These are phyloP conservation scores for Saccharomycopsis javanensis DNA, from an alignment of 805 yeast genomes.

Conservation along the genomic window DNA sequence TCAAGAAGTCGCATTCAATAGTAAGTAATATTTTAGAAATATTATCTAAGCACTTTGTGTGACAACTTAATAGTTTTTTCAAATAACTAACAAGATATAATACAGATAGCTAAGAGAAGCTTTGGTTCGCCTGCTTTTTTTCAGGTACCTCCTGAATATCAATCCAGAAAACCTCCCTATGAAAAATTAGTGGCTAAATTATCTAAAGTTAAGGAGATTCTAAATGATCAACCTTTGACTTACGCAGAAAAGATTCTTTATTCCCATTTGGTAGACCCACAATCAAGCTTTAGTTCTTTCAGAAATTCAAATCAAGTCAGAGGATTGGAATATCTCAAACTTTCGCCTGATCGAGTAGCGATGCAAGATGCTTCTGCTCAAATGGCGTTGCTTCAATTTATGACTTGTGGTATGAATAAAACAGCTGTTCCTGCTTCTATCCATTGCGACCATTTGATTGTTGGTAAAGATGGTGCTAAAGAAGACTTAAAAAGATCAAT, in stretches of 20 bases:
- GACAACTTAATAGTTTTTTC: too few species aligned
- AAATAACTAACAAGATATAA: not conserved
- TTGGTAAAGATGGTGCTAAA: conserved; percentile 87
- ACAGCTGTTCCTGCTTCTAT: conserved; percentile 94
- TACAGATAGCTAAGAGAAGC: not conserved
- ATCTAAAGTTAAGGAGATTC: conserved; percentile 49
- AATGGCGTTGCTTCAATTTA: conserved; percentile 94
- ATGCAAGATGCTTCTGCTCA: conserved; percentile 99
- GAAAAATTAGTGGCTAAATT: conserved; percentile 60
- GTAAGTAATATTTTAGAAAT: not conserved
- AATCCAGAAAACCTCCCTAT: conserved; percentile 81
- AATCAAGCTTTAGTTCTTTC: conserved; percentile 23
- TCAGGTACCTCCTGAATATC: conserved; percentile 47
- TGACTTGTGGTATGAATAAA: conserved; percentile 87
- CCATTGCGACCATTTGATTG: conserved; percentile 96
- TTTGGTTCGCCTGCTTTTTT: not conserved
- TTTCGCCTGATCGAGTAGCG: conserved; percentile 96
- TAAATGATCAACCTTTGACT: conserved; percentile 70
- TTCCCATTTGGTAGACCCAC: conserved; percentile 90
- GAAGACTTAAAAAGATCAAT: conserved; percentile 80
- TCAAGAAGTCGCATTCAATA: not conserved
- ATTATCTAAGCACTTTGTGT: not conserved
- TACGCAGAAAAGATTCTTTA: conserved; percentile 92
- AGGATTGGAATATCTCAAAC: conserved; percentile 84
- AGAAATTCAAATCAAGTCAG: conserved; percentile 35